Evolutionary conservation across 192 early-diverging fungal species (phyloP), one percentile per base, ranked within the genome.

Genomic region (Coemansia sp.): DNA sequence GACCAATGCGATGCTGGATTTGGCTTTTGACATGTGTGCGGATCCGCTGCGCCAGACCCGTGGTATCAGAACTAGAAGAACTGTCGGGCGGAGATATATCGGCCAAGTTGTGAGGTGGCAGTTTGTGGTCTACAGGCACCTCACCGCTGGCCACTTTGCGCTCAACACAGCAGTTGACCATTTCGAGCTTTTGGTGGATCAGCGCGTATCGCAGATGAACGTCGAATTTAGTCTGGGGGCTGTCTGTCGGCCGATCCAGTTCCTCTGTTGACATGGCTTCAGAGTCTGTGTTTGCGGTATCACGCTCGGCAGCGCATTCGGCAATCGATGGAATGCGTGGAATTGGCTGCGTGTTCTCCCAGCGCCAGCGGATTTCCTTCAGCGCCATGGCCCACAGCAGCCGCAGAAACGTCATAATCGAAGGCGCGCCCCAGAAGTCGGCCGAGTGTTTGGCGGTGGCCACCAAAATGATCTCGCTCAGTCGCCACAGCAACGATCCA

Each of bases 81-180:
- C 20, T 10, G 23, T 20, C 20, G 23, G 49, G 17, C 1, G 20
- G 17, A 28, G 26, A 28, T 28, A 28, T 28, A 28, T 28, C 26
- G 26, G 26, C 26, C 26, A 10, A 40, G 8, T 40, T 10, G 14
- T 14, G 38, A 9, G 38, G 38, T 40, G 38, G 9, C 38, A 11
- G 26, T 6, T 28, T 28, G 26, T 6, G 26, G 26, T 28, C 26
- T 10, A 20, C 20, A 20, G 47, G 49, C 4, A 24, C 20, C 5
- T 51, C 49, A 21, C 49, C 49, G 23, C 49, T 51, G 49, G 11
- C 48, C 37, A 70, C 44, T 36, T 68, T 73, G 60, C 86, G 83
- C 20, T 79, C 66, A 38, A 87, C 79, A 68, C 91, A 93, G 63
- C 88, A 90, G 69, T 93, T 93, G 52, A 93, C 74, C 90, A 93